Percentiles rank a stretch among this genome's conserved stretches.
phyloP scores from a whole-genome alignment of 192 early-diverging fungal genomes.

The Funneliformis geosporum region DNA sequence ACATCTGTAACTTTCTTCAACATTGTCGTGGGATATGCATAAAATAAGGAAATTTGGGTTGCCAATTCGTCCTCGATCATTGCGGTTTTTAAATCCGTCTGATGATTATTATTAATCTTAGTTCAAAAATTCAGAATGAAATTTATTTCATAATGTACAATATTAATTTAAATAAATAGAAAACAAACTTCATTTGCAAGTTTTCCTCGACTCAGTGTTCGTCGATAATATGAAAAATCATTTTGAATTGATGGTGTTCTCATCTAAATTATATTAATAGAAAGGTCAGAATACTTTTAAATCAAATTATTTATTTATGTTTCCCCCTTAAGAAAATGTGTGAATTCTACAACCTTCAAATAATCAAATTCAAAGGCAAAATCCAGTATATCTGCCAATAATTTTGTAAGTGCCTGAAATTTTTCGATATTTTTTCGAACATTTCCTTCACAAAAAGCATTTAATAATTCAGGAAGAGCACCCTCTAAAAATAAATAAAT shows the following conservation, averaged over 20 bases:
- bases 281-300: constrained; percentile 41
- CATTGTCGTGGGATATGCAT: constrained; percentile 94
- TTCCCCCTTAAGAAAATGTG: too few relatives aligned
- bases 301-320: neutral
- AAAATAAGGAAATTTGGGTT: constrained; percentile 95
- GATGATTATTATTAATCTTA: neutral
- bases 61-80: constrained; percentile 84
- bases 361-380: constrained; percentile 92
- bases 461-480: constrained; percentile 63
- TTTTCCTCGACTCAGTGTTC: constrained; percentile 80
- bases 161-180: neutral
- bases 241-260: constrained; percentile 87
- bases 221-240: constrained; percentile 96
- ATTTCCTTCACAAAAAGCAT: constrained; percentile 66
- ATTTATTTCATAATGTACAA: neutral
- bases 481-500: constrained; percentile 47
- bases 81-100: constrained; percentile 55
- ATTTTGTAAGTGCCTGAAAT: constrained; percentile 77
- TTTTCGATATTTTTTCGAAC: constrained; percentile 67
- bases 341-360: constrained; percentile 66
- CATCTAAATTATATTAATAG: constrained; percentile 51
- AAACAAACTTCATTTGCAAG: constrained; percentile 55
- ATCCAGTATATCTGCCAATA: constrained; percentile 81
- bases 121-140: neutral
- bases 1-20: constrained; percentile 85